These are phyloP conservation scores for Venturia nashicola DNA, from an alignment of 2,329 filamentous ascomycete genomes.

Conservation along the genomic window DNA sequence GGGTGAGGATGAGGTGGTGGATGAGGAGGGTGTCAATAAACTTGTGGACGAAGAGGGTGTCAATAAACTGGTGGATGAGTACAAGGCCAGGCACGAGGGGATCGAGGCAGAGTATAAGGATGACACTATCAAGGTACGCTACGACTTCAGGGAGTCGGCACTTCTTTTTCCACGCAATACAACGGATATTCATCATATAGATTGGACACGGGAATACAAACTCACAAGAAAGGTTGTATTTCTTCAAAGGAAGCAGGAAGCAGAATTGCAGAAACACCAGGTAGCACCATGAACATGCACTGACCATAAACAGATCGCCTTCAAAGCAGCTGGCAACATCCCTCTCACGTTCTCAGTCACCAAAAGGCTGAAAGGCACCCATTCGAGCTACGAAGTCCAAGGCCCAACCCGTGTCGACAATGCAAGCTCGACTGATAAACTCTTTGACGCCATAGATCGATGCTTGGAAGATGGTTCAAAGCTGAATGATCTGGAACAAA, in stretches of 20 bases:
- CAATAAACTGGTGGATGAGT: neutral
- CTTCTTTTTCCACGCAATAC: neutral
- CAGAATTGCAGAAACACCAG: neutral
- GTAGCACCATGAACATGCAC: neutral
- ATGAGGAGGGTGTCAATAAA: neutral
- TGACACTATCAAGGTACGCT: neutral
- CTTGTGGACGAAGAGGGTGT: neutral
- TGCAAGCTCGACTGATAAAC: neutral
- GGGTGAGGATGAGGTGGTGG: slow-evolving; percentile 3
- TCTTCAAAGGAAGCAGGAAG: too few species aligned
- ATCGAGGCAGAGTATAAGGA: neutral
- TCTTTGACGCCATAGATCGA: slow-evolving; percentile 8
- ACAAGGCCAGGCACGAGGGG: neutral
- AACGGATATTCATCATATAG: too few species aligned
- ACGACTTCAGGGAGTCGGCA: neutral
- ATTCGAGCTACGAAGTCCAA: slow-evolving; percentile 3
- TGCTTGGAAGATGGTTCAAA: slow-evolving; percentile 7
- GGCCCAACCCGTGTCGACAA: neutral
- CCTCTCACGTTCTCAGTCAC: slow-evolving; percentile 4
- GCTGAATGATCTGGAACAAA: slow-evolving; percentile 5
- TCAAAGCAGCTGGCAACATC: neutral
- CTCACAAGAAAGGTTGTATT: too few species aligned
- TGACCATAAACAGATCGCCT: neutral
- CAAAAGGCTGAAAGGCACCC: neutral
- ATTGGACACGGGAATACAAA: too few species aligned